Conservation (phyloP, 78 protist genomes). For the Monocercomonoides exilis region DNA sequence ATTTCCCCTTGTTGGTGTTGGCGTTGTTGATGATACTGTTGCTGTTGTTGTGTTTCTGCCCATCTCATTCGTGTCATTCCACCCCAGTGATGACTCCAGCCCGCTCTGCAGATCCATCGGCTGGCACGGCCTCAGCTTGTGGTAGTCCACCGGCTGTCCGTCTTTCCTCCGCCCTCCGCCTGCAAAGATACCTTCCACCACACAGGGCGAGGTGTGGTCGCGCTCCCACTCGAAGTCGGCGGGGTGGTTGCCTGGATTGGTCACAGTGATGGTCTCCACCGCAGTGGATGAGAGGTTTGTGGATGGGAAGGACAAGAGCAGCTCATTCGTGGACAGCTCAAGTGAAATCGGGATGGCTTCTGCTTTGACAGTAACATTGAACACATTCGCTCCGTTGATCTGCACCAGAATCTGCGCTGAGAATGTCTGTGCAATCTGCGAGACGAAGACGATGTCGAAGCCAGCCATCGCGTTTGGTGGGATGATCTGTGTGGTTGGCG, state of each 20-base stretch:
- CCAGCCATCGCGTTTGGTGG: slow-evolving; percentile 17
- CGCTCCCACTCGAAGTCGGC: slow-evolving; percentile 11
- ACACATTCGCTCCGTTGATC: background rate
- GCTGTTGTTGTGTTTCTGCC: background rate
- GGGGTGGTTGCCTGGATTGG: slow-evolving; percentile 15
- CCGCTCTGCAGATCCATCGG: too few relatives aligned
- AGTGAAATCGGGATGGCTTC: background rate
- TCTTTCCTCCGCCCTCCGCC: background rate
- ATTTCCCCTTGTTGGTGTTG: background rate
- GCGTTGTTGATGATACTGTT: background rate
- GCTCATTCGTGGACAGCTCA: background rate
- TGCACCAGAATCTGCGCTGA: background rate
- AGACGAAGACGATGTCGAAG: slow-evolving; percentile 5
- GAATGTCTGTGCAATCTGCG: background rate
- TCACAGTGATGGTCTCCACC: background rate
- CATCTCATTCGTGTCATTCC: background rate
- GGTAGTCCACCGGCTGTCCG: background rate
- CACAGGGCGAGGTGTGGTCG: background rate
- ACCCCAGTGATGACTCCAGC: background rate
- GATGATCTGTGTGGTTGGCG: slow-evolving; percentile 5
- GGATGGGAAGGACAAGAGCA: background rate
- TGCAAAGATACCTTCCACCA: background rate
- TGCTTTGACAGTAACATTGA: background rate
- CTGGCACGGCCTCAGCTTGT: background rate
- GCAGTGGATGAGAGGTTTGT: background rate